Conservation (phyloP, 306 rosid species). For the Geum urbanum region DNA sequence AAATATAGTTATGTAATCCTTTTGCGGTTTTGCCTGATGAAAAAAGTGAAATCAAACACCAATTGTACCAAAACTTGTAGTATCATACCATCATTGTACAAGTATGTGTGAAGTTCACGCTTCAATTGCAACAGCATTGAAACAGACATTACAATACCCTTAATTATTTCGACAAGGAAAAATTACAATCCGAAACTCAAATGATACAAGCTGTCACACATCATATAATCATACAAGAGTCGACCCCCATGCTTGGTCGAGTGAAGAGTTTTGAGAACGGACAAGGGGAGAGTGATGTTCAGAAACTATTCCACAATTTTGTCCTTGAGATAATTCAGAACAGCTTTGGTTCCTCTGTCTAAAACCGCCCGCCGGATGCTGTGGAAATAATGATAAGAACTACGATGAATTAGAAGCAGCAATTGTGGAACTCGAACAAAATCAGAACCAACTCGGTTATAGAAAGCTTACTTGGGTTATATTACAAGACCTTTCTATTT, state of each 20-base stretch:
- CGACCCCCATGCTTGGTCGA: neutral
- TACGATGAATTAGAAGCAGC: neutral
- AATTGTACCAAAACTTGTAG: neutral
- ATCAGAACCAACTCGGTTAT: too few relatives aligned
- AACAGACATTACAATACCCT: neutral
- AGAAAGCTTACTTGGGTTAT: too few relatives aligned
- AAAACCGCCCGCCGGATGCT: slow-evolving; percentile 85
- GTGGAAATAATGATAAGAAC: slow-evolving; percentile 20
- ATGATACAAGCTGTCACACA: neutral
- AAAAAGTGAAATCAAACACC: neutral
- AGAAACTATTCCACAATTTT: slow-evolving; percentile 45
- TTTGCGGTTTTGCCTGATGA: too few relatives aligned
- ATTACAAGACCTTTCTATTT: neutral
- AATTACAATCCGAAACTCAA: neutral
- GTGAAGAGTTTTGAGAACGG: neutral
- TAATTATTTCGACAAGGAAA: neutral
- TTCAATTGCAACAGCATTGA: neutral
- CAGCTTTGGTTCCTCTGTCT: slow-evolving; percentile 83
- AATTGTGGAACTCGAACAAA: neutral
- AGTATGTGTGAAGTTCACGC: neutral
- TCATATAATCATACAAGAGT: neutral
- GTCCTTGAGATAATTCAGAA: slow-evolving; percentile 74
- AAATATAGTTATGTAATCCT: too few relatives aligned
- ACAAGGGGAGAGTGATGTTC: neutral
- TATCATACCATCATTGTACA: neutral